phyloP scores from a whole-genome alignment of 495 filamentous ascomycete species.

The Xylaria acuta region DNA sequence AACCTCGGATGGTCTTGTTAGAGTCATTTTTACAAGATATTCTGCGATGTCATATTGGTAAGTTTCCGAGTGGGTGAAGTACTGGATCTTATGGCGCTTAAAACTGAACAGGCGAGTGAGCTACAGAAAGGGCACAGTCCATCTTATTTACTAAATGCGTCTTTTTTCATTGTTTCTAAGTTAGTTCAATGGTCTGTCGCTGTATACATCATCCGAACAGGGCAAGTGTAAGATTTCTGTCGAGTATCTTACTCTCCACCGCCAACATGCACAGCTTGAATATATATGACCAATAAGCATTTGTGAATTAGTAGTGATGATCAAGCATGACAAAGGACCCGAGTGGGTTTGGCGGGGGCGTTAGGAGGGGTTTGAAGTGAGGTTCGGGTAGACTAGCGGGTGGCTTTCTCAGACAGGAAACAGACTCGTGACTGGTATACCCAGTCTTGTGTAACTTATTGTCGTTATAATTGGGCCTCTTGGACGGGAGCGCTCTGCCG shows the following conservation, averaged over 20 bases:
- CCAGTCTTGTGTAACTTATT: background rate
- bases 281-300: conserved; percentile 17
- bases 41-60: background rate
- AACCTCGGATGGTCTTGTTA: conserved; percentile 32
- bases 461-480: conserved; percentile 8
- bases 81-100: background rate
- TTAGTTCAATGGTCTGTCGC: background rate
- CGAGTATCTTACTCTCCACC: background rate
- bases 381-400: background rate
- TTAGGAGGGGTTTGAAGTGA: background rate
- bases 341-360: conserved; percentile 9
- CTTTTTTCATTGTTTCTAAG: background rate
- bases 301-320: conserved; percentile 20
- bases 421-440: background rate
- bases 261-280: conserved; percentile 2
- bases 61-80: background rate
- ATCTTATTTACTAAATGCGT: background rate
- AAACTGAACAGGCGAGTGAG: background rate
- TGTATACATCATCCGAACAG: background rate
- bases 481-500: conserved; percentile 8
- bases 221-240: background rate
- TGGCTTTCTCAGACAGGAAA: conserved; percentile 9
- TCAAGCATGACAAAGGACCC: conserved; percentile 22
- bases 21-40: background rate
- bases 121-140: background rate